Evolutionary conservation across 345 rosid species (phyloP).

Genomic region (Isatis tinctoria): DNA sequence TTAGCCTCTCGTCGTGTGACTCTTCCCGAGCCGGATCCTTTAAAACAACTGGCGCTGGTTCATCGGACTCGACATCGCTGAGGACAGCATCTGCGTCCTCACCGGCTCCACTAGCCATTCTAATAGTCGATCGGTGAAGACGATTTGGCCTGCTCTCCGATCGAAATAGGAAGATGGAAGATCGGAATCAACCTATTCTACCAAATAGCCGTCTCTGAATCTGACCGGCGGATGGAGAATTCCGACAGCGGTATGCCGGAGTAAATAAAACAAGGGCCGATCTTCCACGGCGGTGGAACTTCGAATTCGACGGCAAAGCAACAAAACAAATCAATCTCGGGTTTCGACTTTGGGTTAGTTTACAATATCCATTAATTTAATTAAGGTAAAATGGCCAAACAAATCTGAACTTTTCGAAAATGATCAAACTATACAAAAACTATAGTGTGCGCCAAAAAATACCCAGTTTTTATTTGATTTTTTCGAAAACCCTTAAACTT

Average conservation of each 20-base stretch:
- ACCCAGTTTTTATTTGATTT: too few species aligned
- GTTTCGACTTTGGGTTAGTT: neutral
- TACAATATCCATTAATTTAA: neutral
- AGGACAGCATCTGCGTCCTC: constrained; percentile 75
- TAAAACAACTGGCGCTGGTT: constrained; percentile 43
- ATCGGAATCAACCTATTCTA: neutral
- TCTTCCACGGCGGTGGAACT: constrained; percentile 14
- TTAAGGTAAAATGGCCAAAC: too few species aligned
- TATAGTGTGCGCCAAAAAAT: too few species aligned
- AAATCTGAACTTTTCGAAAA: too few species aligned
- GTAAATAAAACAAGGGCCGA: neutral
- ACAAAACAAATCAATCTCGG: neutral
- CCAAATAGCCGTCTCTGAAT: neutral
- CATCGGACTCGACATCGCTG: constrained; percentile 91
- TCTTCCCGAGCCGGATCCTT: constrained; percentile 43
- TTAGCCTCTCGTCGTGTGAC: constrained; percentile 45
- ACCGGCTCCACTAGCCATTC: constrained; percentile 53
- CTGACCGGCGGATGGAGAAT: neutral
- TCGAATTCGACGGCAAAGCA: neutral
- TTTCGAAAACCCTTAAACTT: too few species aligned
- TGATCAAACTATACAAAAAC: too few species aligned
- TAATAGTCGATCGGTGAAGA: neutral
- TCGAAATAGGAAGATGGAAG: neutral
- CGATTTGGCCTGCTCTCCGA: neutral
- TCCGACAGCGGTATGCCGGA: neutral